Base-by-base conservation (phyloP, 2,329 filamentous ascomycete genomes). In the Penicillium sp. region DNA sequence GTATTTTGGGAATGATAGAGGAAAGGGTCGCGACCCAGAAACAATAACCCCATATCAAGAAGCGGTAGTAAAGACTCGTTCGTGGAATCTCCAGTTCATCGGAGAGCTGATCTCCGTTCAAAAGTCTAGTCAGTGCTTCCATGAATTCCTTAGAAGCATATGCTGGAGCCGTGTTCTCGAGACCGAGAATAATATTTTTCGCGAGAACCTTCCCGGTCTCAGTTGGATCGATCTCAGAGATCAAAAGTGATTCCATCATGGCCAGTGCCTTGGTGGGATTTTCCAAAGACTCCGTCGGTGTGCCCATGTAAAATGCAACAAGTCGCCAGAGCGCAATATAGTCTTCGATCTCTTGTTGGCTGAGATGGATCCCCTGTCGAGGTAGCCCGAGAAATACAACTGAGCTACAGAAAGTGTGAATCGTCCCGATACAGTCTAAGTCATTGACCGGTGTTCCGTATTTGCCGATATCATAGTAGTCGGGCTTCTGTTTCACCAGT, bases 261-360 rank as follows among this genome's bases (percentile, higher is more conserved):
- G 75, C 75, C 58, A 80, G 84, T 2, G 85, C 84, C 31, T 77
- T 75, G 6, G 72, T 71, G 0, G 82, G 77, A 0, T 78, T 82
- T 1, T 77, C 76, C 64, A 90, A 84, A 58, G 78, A 79, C 23
- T 79, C 79, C 1, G 81, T 82, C 0, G 88, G 88, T 6, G 83
- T 84, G 12, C 88, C 89, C 62, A 90, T 80, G 28, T 91, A 76
- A 63, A 89, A 80, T 0, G 82, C 88, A 12, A 92, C 82, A 57
- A 89, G 87, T 2, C 88, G 81, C 88, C 88, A 93, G 0, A 93
- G 74, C 0, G 88, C 87, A 42, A 89, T 76, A 65, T 89, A 92
- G 63, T 91, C 88, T 2, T 66, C 65, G 2, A 82, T 83, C 65
- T 93, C 88, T 52, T 81, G 80, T 26, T 77, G 52, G 0, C 79